phyloP scores from a whole-genome alignment of 2,329 filamentous ascomycete genomes.

The Alternaria ventricosa region DNA sequence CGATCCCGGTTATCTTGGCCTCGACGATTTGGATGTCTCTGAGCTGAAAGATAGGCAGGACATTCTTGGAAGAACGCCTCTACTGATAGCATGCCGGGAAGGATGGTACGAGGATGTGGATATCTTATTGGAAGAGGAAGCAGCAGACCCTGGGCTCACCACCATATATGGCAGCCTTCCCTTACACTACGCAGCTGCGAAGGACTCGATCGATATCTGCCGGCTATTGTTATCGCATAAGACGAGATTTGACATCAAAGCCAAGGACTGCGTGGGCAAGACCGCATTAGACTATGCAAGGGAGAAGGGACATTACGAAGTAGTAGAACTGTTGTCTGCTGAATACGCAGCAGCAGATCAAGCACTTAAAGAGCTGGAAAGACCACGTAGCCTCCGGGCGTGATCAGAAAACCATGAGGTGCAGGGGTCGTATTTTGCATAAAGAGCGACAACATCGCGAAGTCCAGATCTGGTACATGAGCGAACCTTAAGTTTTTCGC shows the following conservation, averaged over 20 bases:
- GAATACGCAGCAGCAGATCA: background rate
- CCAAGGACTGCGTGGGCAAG: accelerated
- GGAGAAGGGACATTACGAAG: background rate
- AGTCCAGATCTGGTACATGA: no score
- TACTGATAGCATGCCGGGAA: constrained; percentile 13
- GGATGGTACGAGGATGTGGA: background rate
- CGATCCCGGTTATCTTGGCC: background rate
- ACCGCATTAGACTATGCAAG: background rate
- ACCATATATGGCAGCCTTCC: constrained; percentile 11
- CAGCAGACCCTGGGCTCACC: background rate
- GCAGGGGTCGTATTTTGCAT: no score
- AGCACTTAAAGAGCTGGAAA: background rate
- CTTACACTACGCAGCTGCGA: constrained; percentile 20
- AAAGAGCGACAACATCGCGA: background rate
- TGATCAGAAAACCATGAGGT: no score
- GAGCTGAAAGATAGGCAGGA: background rate
- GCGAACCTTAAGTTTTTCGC: no score
- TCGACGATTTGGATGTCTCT: background rate
- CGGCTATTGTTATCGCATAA: background rate
- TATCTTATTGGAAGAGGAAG: background rate
- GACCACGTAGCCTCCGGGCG: background rate
- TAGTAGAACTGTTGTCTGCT: background rate
- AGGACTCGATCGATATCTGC: background rate
- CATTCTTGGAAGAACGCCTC: constrained; percentile 8
- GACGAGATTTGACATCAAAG: background rate